Conservation (phyloP, 116 monocot genomes). For the Trichopus zeylanicus region DNA sequence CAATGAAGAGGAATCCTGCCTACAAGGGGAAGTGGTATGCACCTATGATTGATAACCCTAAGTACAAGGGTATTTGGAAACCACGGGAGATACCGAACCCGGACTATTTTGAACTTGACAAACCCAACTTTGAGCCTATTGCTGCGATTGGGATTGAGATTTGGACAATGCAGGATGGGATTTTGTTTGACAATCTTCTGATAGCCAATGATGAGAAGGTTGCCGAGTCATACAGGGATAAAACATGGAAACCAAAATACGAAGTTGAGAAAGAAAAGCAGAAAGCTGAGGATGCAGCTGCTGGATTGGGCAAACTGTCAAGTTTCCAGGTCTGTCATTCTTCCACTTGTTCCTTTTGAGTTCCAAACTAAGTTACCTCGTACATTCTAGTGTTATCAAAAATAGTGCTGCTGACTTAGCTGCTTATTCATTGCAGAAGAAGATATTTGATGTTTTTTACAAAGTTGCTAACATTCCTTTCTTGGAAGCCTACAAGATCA, state of each 20-base stretch:
- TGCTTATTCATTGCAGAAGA: slow-evolving; percentile 46
- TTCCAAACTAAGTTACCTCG: too few relatives aligned
- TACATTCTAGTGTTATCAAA: not conserved
- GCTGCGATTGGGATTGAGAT: slow-evolving; percentile 87
- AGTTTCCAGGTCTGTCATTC: slow-evolving; percentile 51
- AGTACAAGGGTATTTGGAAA: slow-evolving; percentile 93
- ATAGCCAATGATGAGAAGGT: slow-evolving; percentile 58
- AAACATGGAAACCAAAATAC: slow-evolving; percentile 62
- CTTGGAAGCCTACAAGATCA: slow-evolving; percentile 61
- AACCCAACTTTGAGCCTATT: slow-evolving; percentile 76
- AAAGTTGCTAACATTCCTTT: slow-evolving; percentile 74
- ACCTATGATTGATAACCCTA: slow-evolving; percentile 78
- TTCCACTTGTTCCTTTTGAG: not conserved
- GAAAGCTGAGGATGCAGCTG: slow-evolving; percentile 59
- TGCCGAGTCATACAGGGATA: slow-evolving; percentile 41
- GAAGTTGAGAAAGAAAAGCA: slow-evolving; percentile 89
- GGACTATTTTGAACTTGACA: slow-evolving; percentile 66
- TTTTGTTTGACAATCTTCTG: slow-evolving; percentile 84
- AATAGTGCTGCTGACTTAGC: not conserved
- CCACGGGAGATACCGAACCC: slow-evolving; percentile 80
- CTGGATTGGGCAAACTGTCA: slow-evolving; percentile 33
- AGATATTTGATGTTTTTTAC: slow-evolving; percentile 79
- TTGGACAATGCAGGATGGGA: slow-evolving; percentile 97
- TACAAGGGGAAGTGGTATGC: slow-evolving; percentile 95
- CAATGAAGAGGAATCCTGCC: slow-evolving; percentile 75